Evolutionary conservation across 1,284 basidiomycete species (phyloP).

Genomic region (Xerocomus alliaceus): DNA sequence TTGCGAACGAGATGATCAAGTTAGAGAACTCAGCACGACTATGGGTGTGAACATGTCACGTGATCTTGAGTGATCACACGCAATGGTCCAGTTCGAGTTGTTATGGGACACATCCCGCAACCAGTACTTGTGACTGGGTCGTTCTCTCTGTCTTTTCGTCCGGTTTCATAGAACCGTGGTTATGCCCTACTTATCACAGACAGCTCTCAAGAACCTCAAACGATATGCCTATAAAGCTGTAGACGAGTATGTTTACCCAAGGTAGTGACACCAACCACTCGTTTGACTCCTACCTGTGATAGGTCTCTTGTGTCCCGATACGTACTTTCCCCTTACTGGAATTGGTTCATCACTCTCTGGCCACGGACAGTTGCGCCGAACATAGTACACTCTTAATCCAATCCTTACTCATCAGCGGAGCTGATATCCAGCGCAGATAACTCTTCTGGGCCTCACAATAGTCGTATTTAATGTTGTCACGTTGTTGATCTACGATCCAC

Average conservation of each 20-base stretch:
- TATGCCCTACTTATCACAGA: slow-evolving; percentile 62
- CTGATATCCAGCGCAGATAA: slow-evolving; percentile 62
- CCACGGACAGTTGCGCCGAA: slow-evolving; percentile 91
- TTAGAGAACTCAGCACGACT: too few species aligned
- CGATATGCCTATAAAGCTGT: slow-evolving; percentile 74
- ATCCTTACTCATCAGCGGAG: background rate
- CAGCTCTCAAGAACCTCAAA: slow-evolving; percentile 67
- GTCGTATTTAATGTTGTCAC: slow-evolving; percentile 88
- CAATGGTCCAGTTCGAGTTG: too few species aligned
- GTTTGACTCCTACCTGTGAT: background rate
- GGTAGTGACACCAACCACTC: background rate
- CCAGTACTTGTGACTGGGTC: background rate
- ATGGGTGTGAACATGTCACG: slow-evolving; percentile 8
- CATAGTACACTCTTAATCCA: slow-evolving; percentile 61
- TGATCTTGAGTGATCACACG: too few species aligned
- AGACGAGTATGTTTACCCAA: slow-evolving; percentile 63
- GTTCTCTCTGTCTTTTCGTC: background rate
- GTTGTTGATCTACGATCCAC: slow-evolving; percentile 81
- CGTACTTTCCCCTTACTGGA: slow-evolving; percentile 93
- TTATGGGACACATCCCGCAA: too few species aligned
- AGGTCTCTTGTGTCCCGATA: slow-evolving; percentile 82
- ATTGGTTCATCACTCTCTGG: slow-evolving; percentile 91
- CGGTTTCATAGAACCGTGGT: background rate
- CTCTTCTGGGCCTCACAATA: slow-evolving; percentile 81
- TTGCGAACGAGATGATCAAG: slow-evolving; percentile 10